These are phyloP conservation scores for Oldenlandia corymbosa DNA, from an alignment of 257 asterid genomes.

Conservation along the genomic window DNA sequence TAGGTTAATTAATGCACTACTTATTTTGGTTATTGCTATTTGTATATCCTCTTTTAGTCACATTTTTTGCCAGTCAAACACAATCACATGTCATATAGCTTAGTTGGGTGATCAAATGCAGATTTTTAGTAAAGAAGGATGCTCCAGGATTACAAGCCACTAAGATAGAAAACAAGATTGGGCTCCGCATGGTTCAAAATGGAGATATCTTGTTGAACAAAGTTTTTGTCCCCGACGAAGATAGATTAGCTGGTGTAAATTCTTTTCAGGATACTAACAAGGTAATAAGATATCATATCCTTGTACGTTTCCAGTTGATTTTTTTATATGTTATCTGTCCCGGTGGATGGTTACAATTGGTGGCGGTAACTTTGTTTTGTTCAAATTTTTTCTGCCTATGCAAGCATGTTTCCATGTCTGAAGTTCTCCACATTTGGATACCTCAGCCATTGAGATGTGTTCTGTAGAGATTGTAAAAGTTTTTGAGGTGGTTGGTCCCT, in stretches of 20 bases:
- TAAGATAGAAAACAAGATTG: constrained; percentile 89
- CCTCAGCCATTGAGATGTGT: too few relatives aligned
- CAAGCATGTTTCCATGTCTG: not conserved
- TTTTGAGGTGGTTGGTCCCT: too few relatives aligned
- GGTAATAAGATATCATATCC: constrained; percentile 35
- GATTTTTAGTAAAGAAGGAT: constrained; percentile 77
- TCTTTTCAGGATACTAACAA: constrained; percentile 90
- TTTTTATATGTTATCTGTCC: not conserved
- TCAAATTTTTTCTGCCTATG: not conserved
- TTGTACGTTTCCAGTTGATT: not conserved
- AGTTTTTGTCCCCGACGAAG: constrained; percentile 91
- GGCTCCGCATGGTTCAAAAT: constrained; percentile 86
- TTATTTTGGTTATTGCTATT: too few relatives aligned
- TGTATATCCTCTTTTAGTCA: too few relatives aligned
- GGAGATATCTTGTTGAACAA: constrained; percentile 77
- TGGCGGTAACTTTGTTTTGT: not conserved
- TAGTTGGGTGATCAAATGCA: constrained; percentile 29
- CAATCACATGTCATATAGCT: not conserved
- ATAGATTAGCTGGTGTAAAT: constrained; percentile 77
- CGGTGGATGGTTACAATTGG: not conserved
- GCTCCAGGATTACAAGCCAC: constrained; percentile 88
- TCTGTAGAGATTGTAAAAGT: too few relatives aligned
- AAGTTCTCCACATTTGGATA: not conserved
- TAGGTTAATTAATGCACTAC: too few relatives aligned
- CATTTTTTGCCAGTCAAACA: too few relatives aligned